Evolutionary conservation across 345 rosid species (phyloP), one percentile per base, ranked within the genome.

Genomic region (Brassica cretica): DNA sequence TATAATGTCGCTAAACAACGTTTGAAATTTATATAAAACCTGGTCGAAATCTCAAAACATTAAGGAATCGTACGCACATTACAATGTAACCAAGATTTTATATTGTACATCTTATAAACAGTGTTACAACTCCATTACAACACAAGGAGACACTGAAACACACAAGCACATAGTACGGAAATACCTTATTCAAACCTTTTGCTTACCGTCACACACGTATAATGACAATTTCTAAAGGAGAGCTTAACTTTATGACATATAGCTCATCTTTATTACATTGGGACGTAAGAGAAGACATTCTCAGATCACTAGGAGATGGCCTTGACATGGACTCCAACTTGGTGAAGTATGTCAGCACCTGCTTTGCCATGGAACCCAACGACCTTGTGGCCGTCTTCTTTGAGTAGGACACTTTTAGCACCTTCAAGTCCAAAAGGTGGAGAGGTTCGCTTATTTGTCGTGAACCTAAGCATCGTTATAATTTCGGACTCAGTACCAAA

Each of bases 101-200:
- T 46, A 27, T 27, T 27, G 30, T 27, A 75, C 70, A 49, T 49
- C 64, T 67, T 44, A 68, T 19, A 19, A 19, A 76, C 33, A 29
- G 24, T 76, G 41, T 32, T 69, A 76, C 74, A 21, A 62, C 35
- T 30, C 73, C 16, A 44, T 8, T 7, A 35, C 33, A 29, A 8
- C 37, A 41, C 3, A 56, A 75, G 8, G 33, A 29, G 67, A 68
- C 35, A 44, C 2, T 27, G 11, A 60, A 44, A 76, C 68, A 69
- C 19, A 66, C 71, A 39, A 41, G 2, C 66, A 51, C 80, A 46
- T 75, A 49, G 53, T 58, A 29, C 70, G 64, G 30, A 70, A 61
- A 64, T 62, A 70, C 80, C 46, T 71, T 77, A 77, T 77, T 77
- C 75, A 76, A 76, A 62, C 70, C 4, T 68, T 25, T 32, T 37